A percentile compares a stretch with the other conserved stretches of the same genome.
phyloP scores from a whole-genome alignment of 768 basidiomycete genomes.

The Leccinum imitatum region DNA sequence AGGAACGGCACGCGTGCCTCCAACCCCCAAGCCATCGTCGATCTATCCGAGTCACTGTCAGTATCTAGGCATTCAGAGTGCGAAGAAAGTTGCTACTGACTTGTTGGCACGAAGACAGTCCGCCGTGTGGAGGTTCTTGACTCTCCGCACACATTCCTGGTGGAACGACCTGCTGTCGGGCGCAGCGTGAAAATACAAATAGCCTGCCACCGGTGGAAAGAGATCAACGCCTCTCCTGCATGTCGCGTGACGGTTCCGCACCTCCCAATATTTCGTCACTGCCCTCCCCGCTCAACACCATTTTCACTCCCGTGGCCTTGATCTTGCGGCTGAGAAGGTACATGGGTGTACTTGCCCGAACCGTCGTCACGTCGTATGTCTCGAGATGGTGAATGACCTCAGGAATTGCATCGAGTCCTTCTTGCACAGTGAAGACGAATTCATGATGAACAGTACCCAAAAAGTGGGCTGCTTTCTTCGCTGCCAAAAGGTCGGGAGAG shows the following conservation, averaged over 20 bases:
- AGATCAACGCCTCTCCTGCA: conserved; percentile 7
- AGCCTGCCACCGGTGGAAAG: conserved; percentile 52
- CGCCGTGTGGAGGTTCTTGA: conserved; percentile 96
- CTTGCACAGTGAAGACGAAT: conserved; percentile 97
- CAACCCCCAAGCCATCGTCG: conserved; percentile 99
- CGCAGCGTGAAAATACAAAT: conserved; percentile 99
- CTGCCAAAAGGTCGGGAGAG: conserved; percentile 95
- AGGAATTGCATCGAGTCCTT: conserved; percentile 94
- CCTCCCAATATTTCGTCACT: conserved; percentile 98
- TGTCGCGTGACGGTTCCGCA: conserved; percentile 26
- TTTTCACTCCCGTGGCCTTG: conserved; percentile 99
- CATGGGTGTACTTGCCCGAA: conserved; percentile 98
- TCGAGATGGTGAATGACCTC: conserved; percentile 98
- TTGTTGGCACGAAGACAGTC: conserved; percentile 99
- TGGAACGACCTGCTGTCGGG: conserved; percentile 88
- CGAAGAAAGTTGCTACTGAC: conserved; percentile 39
- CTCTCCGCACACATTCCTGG: conserved; percentile 90
- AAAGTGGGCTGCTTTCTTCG: conserved; percentile 88
- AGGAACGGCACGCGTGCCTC: conserved; percentile 99
- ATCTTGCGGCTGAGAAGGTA: conserved; percentile 97
- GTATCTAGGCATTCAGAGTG: neutral
- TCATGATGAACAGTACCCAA: conserved; percentile 96
- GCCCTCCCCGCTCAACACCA: conserved; percentile 98
- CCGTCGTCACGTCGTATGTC: conserved; percentile 98
- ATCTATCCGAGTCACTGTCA: conserved; percentile 43